phyloP scores from a whole-genome alignment of 257 asterid genomes.

The Mentha longifolia region DNA sequence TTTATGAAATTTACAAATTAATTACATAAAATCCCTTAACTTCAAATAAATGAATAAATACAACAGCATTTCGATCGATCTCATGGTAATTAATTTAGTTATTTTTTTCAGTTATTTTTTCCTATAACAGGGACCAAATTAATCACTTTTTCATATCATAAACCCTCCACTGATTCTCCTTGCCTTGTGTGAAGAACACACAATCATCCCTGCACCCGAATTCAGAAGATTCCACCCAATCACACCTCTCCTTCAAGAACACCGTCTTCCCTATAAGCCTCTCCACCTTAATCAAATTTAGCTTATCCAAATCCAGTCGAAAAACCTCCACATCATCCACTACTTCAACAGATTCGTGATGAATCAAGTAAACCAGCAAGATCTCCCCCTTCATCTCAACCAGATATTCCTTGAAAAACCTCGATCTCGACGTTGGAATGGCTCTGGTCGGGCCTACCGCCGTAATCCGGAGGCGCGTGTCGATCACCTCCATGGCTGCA shows the following conservation, averaged over 20 bases:
- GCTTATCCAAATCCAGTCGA: neutral
- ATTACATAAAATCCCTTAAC: too few relatives aligned
- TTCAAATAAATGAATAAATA: too few relatives aligned
- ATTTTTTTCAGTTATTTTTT: too few relatives aligned
- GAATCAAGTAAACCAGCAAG: constrained; percentile 9
- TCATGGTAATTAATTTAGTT: too few relatives aligned
- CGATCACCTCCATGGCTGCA: neutral
- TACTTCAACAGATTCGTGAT: neutral
- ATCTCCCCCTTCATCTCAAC: constrained; percentile 21
- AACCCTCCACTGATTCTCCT: neutral
- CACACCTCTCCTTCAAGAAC: neutral
- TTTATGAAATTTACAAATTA: too few relatives aligned
- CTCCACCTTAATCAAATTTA: constrained; percentile 21
- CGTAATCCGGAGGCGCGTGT: neutral
- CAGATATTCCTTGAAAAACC: constrained; percentile 21
- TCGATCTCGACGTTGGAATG: neutral
- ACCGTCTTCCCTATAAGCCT: constrained; percentile 15
- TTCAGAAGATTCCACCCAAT: neutral
- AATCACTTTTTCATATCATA: constrained; percentile 13
- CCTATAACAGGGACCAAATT: neutral
- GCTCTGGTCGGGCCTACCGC: neutral
- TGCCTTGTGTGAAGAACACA: constrained; percentile 18
- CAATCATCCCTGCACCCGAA: constrained; percentile 5
- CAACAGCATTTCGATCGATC: too few relatives aligned
- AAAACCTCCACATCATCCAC: constrained; percentile 21